These are phyloP conservation scores for Proliferodiscus dingleyae DNA, from an alignment of 2,329 filamentous ascomycete genomes.

Conservation along the genomic window DNA sequence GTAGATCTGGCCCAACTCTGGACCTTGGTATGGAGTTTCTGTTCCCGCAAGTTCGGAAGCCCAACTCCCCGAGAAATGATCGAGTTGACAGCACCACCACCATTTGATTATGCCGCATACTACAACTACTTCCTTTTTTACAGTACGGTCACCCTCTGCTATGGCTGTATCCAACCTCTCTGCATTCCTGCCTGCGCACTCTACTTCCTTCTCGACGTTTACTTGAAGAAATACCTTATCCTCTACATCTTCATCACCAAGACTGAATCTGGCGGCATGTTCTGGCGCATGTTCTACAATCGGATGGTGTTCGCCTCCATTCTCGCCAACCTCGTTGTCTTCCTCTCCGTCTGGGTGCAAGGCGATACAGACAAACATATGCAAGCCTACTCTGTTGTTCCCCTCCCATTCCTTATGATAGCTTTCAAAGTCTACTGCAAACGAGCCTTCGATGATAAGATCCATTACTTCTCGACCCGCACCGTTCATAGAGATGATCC, in stretches of 20 bases:
- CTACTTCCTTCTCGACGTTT: conserved; percentile 83
- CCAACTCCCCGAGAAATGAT: conserved; percentile 90
- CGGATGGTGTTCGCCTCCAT: conserved; percentile 80
- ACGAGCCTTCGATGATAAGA: conserved; percentile 68
- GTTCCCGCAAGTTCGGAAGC: conserved; percentile 75
- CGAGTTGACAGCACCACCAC: conserved; percentile 83
- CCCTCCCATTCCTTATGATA: conserved; percentile 72
- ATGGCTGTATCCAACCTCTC: conserved; percentile 79
- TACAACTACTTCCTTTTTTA: conserved; percentile 99
- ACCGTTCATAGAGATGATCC: conserved; percentile 44
- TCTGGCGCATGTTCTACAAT: conserved; percentile 90
- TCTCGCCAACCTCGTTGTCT: conserved; percentile 73
- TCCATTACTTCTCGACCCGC: conserved; percentile 73
- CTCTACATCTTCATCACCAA: conserved; percentile 96
- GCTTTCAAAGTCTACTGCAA: conserved; percentile 85
- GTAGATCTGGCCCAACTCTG: conserved; percentile 88
- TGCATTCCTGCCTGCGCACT: conserved; percentile 80
- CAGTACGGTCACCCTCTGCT: conserved; percentile 80
- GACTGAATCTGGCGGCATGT: conserved; percentile 88
- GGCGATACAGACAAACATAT: conserved; percentile 52
- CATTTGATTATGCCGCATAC: conserved; percentile 93
- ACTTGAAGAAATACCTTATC: conserved; percentile 90
- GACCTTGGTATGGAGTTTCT: conserved; percentile 78
- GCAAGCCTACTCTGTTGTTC: conserved; percentile 63
- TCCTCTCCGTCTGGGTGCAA: conserved; percentile 67